Base-by-base conservation (phyloP, 371 early-diverging fungal genomes). In the Fennellomyces sp. region DNA sequence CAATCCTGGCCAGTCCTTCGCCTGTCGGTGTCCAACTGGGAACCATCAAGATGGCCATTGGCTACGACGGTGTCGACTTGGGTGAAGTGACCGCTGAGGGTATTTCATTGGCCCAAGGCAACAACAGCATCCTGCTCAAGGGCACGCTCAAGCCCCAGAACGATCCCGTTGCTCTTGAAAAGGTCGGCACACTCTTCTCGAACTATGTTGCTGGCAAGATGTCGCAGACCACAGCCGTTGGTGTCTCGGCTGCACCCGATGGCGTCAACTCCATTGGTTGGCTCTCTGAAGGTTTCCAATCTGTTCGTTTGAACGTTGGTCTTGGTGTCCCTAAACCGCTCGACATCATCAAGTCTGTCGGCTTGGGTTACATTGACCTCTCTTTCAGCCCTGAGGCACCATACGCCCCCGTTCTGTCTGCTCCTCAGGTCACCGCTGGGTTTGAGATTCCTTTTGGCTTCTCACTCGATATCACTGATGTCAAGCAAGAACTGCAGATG, bases 11-110 rank as follows among this genome's bases (percentile, higher is more conserved):
- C 52, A 81, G 81, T 63, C 84, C 84, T 59, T 85, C 85, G 29
- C 86, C 87, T 48, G 75, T 87, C 48, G 83, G 84, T 26, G 77
- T 87, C 3, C 69, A 78, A 47, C 75, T 87, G 3, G 87, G 87
- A 50, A 80, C 81, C 5, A 76, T 87, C 56, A 68, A 72, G 36
- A 69, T 87, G 58, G 70, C 71, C 11, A 82, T 87, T 58, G 72
- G 68, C 7, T 83, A 73, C 58, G 69, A 83, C 41, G 80, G 78
- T 28, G 74, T 80, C 27, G 62, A 67, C 26, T 69, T 87, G 47
- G 87, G 87, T 55, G 66, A 61, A 33, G 84, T 85, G 45, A 54
- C 65, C 47, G 80, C 82, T 17, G 66, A 68, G 13, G 72, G 70
- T 51, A 77, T 83, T 19, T 72, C 67, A n/a, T 68, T 87, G 27